Evolutionary conservation across 2,329 filamentous ascomycete genomes (phyloP).

Genomic region (Colletotrichum abscissum): DNA sequence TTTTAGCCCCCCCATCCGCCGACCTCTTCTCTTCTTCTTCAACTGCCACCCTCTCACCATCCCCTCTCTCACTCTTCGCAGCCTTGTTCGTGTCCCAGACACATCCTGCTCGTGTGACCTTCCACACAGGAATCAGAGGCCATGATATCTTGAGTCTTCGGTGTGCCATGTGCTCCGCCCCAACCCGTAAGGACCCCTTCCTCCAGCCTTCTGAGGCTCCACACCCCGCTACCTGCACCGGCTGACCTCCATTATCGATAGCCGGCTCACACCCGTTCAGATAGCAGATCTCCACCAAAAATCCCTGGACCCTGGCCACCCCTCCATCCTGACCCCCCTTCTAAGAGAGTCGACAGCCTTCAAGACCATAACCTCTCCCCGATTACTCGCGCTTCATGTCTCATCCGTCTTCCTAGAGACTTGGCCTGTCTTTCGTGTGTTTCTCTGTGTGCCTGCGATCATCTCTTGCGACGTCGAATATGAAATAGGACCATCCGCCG

Average conservation of each 20-base stretch:
- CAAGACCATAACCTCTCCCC: slow-evolving; percentile 13
- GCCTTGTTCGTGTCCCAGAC: not conserved
- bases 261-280: slow-evolving; percentile 30
- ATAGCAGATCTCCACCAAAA: slow-evolving; percentile 30
- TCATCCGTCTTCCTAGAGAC: slow-evolving; percentile 19
- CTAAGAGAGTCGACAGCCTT: slow-evolving; percentile 1
- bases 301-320: slow-evolving; percentile 11
- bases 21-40: not conserved
- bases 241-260: slow-evolving; percentile 35
- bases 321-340: slow-evolving; percentile 10
- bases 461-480: slow-evolving; percentile 17
- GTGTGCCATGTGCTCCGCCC: slow-evolving; percentile 34
- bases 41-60: not conserved
- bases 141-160: slow-evolving; percentile 31
- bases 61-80: not conserved
- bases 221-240: slow-evolving; percentile 32
- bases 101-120: slow-evolving; percentile 31
- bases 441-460: not conserved
- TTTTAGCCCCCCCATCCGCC: not conserved
- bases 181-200: slow-evolving; percentile 26
- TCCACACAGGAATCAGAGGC: slow-evolving; percentile 5
- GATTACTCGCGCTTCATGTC: slow-evolving; percentile 17
- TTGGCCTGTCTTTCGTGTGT: not conserved
- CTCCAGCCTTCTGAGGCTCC: slow-evolving; percentile 29
- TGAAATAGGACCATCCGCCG: slow-evolving; percentile 26